Conservation (phyloP, 2,329 filamentous ascomycete genomes). For the Colletotrichum filicis region DNA sequence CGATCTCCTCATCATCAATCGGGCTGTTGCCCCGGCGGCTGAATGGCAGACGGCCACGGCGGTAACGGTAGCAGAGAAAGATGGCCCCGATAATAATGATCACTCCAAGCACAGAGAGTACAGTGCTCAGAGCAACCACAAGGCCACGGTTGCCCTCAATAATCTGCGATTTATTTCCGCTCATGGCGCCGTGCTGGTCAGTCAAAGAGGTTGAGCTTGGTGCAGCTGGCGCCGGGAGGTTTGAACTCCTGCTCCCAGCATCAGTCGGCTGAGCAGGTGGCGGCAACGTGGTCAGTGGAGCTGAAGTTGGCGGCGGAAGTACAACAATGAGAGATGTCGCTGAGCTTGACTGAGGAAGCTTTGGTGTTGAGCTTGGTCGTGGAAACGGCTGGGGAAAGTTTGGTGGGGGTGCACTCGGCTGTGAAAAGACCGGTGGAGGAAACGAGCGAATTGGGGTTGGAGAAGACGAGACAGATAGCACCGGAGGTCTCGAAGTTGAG, state of each 20-base stretch:
- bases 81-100: constrained; percentile 47
- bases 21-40: constrained; percentile 65
- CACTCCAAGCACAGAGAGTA: constrained; percentile 58
- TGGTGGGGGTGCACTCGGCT: not conserved
- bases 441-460: constrained; percentile 3
- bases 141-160: constrained; percentile 50
- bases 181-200: constrained; percentile 22
- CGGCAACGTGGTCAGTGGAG: not conserved
- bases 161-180: constrained; percentile 11
- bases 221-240: constrained; percentile 11
- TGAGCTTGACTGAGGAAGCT: constrained; percentile 17
- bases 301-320: constrained; percentile 1
- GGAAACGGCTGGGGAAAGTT: constrained; percentile 1
- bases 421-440: not conserved
- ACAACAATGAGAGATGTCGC: not conserved
- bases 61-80: constrained; percentile 52
- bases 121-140: constrained; percentile 62
- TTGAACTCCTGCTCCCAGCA: constrained; percentile 11
- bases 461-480: not conserved
- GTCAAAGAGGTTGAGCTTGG: constrained; percentile 26
- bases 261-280: constrained; percentile 20
- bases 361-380: not conserved
- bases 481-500: not conserved
- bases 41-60: constrained; percentile 50
- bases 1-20: constrained; percentile 74